These are phyloP conservation scores for Adiantum capillusveneris DNA, from an alignment of 75 land plant genomes.

Conservation along the genomic window DNA sequence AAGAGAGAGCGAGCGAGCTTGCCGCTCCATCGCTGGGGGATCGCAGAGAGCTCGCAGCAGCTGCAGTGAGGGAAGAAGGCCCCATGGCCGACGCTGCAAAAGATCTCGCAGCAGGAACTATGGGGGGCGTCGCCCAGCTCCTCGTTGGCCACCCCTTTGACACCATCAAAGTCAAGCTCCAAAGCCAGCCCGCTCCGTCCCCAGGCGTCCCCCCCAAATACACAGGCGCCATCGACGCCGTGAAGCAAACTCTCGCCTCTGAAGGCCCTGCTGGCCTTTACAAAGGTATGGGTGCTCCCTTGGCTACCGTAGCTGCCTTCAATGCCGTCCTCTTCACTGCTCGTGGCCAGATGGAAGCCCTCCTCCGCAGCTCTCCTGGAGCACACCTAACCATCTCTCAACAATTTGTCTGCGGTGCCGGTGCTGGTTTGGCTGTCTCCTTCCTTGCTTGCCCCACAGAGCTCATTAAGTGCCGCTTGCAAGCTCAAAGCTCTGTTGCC, in stretches of 20 bases:
- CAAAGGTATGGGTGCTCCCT: constrained; percentile 99
- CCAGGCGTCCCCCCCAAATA: constrained; percentile 74
- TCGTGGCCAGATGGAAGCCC: constrained; percentile 90
- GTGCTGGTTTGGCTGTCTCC: constrained; percentile 91
- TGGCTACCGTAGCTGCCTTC: constrained; percentile 94
- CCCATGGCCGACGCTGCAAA: constrained; percentile 45
- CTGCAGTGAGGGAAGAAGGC: too few species aligned
- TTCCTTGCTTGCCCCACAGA: constrained; percentile 95
- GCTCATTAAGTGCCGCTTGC: constrained; percentile 88
- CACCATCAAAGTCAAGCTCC: constrained; percentile 96
- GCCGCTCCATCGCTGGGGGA: too few species aligned
- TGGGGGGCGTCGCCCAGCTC: constrained; percentile 93
- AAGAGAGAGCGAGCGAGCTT: too few species aligned
- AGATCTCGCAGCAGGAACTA: constrained; percentile 81
- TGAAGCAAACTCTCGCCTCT: constrained; percentile 54
- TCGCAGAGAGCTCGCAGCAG: too few species aligned
- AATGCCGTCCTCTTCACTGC: constrained; percentile 91
- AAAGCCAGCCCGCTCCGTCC: constrained; percentile 78
- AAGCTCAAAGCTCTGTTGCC: constrained; percentile 82
- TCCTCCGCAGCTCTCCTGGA: constrained; percentile 62
- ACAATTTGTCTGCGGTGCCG: constrained; percentile 80
- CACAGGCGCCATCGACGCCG: constrained; percentile 91
- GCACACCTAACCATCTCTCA: constrained; percentile 54
- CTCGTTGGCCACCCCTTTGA: constrained; percentile 93
- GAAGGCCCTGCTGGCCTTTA: constrained; percentile 87